Evolutionary conservation across 1,284 basidiomycete genomes (phyloP).

Genomic region (Fomitopsis schrenkii): DNA sequence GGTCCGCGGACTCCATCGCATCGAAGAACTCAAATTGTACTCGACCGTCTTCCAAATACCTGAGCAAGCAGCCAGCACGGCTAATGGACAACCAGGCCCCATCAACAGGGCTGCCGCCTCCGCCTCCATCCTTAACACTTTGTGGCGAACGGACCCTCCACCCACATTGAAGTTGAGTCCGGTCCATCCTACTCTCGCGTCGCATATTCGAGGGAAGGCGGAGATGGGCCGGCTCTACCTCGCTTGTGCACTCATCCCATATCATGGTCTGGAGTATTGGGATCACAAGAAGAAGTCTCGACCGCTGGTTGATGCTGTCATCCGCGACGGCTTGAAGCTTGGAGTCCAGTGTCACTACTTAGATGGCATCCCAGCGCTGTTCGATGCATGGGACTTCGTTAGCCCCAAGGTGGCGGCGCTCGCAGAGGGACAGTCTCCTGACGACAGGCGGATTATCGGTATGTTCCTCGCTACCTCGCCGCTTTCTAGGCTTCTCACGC

Average conservation of each 20-base stretch:
- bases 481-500: not conserved
- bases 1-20: conserved; percentile 67
- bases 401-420: conserved; percentile 27
- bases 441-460: conserved; percentile 60
- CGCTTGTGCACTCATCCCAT: conserved; percentile 67
- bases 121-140: conserved; percentile 55
- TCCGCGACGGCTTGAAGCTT: conserved; percentile 82
- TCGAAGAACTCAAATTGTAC: conserved; percentile 69
- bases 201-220: conserved; percentile 33
- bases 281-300: conserved; percentile 62
- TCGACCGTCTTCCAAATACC: conserved; percentile 66
- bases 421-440: conserved; percentile 27
- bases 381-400: conserved; percentile 51
- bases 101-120: conserved; percentile 46
- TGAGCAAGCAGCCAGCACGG: conserved; percentile 35
- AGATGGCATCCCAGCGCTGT: conserved; percentile 71
- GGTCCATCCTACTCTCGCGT: conserved; percentile 45
- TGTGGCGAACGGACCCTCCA: conserved; percentile 22
- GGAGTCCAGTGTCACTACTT: conserved; percentile 77
- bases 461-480: conserved; percentile 12
- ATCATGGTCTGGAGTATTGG: conserved; percentile 50
- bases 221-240: conserved; percentile 68
- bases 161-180: conserved; percentile 26
- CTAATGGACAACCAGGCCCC: conserved; percentile 40
- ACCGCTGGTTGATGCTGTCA: conserved; percentile 62